A percentile compares a stretch with the other conserved stretches of the same genome.
Evolutionary conservation across 1,284 basidiomycete genomes (phyloP).

Genomic region (Vanrija humicola): DNA sequence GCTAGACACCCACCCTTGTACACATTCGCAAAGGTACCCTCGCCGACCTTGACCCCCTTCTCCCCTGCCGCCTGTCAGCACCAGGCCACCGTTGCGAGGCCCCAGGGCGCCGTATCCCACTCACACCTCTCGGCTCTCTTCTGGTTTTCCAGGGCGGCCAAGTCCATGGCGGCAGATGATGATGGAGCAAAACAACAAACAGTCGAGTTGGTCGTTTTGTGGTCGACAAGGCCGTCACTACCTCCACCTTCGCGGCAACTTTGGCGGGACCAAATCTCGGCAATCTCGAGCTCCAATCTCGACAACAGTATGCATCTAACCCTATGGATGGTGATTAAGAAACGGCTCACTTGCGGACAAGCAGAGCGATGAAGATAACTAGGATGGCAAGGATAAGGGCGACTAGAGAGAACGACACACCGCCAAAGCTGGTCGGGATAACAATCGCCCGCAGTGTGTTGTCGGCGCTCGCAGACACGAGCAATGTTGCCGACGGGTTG

Average conservation of each 20-base stretch:
- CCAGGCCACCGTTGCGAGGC: background rate
- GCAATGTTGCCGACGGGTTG: conserved; percentile 71
- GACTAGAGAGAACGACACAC: conserved; percentile 20
- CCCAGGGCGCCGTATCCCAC: conserved; percentile 1
- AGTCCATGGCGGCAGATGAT: conserved; percentile 31
- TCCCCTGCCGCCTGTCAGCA: conserved; percentile 33
- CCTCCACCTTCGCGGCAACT: too few relatives aligned
- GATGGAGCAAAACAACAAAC: background rate
- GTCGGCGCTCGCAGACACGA: conserved; percentile 90
- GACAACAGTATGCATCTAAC: too few relatives aligned
- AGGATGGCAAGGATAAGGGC: conserved; percentile 18
- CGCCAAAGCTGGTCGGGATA: conserved; percentile 57
- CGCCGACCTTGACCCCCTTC: conserved; percentile 85
- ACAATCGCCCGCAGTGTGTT: conserved; percentile 78
- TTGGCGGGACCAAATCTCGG: too few relatives aligned
- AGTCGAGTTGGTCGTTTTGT: too few relatives aligned
- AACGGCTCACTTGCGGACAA: conserved; percentile 3
- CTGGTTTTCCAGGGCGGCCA: conserved; percentile 40
- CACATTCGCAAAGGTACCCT: conserved; percentile 96
- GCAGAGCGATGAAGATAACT: conserved; percentile 17
- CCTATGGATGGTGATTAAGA: too few relatives aligned
- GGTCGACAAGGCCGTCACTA: too few relatives aligned
- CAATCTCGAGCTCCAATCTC: too few relatives aligned
- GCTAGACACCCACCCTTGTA: conserved; percentile 67
- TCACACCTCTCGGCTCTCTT: conserved; percentile 35